Percentiles rank a stretch among this genome's conserved stretches.
Evolutionary conservation across 2,329 filamentous ascomycete species (phyloP).

Genomic region (Teratosphaeria destructans): DNA sequence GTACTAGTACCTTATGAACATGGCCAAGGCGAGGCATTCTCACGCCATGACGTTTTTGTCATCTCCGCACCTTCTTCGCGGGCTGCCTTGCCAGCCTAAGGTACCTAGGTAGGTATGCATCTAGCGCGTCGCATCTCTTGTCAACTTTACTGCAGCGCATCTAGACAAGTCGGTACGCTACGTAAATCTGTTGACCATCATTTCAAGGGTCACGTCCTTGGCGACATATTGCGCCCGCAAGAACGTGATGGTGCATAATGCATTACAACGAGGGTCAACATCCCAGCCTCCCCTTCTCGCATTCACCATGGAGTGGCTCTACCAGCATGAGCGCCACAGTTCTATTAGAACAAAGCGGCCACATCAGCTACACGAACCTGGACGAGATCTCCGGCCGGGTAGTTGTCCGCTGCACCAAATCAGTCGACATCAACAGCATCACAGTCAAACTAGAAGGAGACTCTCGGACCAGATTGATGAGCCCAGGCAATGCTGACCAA

Average conservation of each 20-base stretch:
- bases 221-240: background rate
- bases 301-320: conserved; percentile 7
- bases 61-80: background rate
- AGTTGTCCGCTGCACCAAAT: conserved; percentile 32
- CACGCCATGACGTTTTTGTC: background rate
- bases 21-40: background rate
- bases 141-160: background rate
- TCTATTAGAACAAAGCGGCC: conserved; percentile 23
- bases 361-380: conserved; percentile 52
- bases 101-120: too few relatives aligned
- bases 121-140: background rate
- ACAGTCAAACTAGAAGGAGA: conserved; percentile 79
- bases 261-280: conserved; percentile 2
- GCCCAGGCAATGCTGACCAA: conserved; percentile 34
- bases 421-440: conserved; percentile 43
- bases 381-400: conserved; percentile 57
- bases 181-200: background rate
- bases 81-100: background rate
- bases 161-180: background rate
- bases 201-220: background rate
- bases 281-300: conserved; percentile 2
- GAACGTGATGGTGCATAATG: background rate
- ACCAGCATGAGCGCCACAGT: conserved; percentile 19
- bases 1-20: too few relatives aligned
- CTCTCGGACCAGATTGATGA: conserved; percentile 55